Conservation (phyloP, 2,329 filamentous ascomycete species). For the Raffaelea deltoideospora region DNA sequence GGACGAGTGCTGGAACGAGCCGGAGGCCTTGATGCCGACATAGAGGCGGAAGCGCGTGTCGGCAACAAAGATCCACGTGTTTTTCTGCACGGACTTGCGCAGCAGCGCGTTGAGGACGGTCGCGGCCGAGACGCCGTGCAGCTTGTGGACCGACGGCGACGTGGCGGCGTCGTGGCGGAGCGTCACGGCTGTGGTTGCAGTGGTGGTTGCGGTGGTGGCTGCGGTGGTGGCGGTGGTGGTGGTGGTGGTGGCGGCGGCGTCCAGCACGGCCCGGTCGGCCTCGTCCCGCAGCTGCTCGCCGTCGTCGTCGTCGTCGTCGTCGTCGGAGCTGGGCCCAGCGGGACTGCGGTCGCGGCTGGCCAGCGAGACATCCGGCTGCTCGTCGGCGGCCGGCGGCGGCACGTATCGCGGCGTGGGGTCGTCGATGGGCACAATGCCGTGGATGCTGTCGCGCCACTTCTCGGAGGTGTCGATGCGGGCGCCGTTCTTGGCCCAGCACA, state of each 20-base stretch:
- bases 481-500: constrained; percentile 82
- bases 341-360: too few relatives aligned
- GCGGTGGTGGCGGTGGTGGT: neutral
- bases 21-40: constrained; percentile 77
- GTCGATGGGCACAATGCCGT: constrained; percentile 51
- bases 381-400: constrained; percentile 18
- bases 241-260: constrained; percentile 22
- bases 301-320: constrained; percentile 3
- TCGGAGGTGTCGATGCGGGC: constrained; percentile 61
- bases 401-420: constrained; percentile 42
- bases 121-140: constrained; percentile 50
- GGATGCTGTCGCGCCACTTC: constrained; percentile 63
- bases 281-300: constrained; percentile 33
- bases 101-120: constrained; percentile 67
- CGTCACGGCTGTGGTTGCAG: too few relatives aligned
- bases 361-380: constrained; percentile 14
- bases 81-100: constrained; percentile 64
- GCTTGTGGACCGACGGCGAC: constrained; percentile 23
- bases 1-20: constrained; percentile 80
- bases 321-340: too few relatives aligned
- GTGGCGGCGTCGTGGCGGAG: neutral
- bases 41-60: constrained; percentile 78
- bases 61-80: constrained; percentile 88
- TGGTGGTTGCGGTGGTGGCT: too few relatives aligned
- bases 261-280: constrained; percentile 46